These are phyloP conservation scores for Sporothrix sp. DNA, from an alignment of 2,329 filamentous ascomycete genomes.

Conservation along the genomic window DNA sequence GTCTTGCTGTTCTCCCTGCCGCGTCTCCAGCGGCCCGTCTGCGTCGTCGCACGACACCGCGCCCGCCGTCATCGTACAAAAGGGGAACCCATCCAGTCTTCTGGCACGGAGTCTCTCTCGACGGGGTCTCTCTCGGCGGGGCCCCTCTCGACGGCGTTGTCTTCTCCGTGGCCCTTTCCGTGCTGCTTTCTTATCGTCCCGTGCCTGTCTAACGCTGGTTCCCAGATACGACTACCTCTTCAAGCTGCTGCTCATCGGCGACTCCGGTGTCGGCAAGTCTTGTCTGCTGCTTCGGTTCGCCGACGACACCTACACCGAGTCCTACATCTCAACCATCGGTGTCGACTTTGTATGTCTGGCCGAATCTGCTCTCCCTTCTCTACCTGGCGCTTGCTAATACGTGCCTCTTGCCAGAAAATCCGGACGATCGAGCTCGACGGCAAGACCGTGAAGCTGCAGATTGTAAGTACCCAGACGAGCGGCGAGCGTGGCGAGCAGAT, in stretches of 20 bases:
- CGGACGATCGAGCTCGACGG: slow-evolving; percentile 98
- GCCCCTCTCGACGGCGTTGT: not conserved
- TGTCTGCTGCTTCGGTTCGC: slow-evolving; percentile 96
- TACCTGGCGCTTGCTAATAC: slow-evolving; percentile 10
- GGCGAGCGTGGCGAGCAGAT: slow-evolving; percentile 20
- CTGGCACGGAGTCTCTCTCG: too few relatives aligned
- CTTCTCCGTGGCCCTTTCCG: not conserved
- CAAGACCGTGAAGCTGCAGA: slow-evolving; percentile 99
- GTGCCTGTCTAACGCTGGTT: not conserved
- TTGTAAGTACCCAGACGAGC: slow-evolving; percentile 47
- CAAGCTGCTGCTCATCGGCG: slow-evolving; percentile 99
- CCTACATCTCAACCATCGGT: slow-evolving; percentile 98
- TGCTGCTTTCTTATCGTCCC: not conserved
- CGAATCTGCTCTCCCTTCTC: not conserved
- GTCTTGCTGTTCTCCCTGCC: not conserved
- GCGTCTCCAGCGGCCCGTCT: not conserved
- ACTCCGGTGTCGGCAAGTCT: slow-evolving; percentile 99
- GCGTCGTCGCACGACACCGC: not conserved
- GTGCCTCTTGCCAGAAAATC: slow-evolving; percentile 65
- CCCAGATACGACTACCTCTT: slow-evolving; percentile 99
- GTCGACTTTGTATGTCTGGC: slow-evolving; percentile 80
- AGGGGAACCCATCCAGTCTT: too few relatives aligned
- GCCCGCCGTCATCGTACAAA: not conserved
- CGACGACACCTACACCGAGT: slow-evolving; percentile 98
- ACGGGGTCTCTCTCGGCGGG: too few relatives aligned